Base-by-base conservation (phyloP, 23 red algal species). In the Agarophyton chilense region DNA sequence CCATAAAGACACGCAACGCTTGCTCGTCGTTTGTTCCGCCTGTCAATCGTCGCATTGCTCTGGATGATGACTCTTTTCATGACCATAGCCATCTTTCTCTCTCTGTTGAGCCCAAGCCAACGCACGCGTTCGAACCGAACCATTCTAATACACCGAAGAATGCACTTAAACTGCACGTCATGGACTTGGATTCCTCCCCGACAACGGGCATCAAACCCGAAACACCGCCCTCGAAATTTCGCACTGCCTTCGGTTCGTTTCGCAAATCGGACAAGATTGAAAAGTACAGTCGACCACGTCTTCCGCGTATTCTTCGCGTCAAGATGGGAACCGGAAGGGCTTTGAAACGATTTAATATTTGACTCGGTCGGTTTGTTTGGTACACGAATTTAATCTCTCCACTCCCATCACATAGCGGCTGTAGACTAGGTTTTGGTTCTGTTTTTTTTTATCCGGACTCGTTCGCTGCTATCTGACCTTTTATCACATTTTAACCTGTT, bases 301-400 rank as follows among this genome's bases (percentile, higher is more conserved):
- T 72, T 21, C 65, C 65, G 65, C 65, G 65, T 34, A 72, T 72
- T 72, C 65, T 72, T 72, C 65, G 65, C 65, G 65, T 72, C 65
- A 72, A 72, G 65, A 72, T 72, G 65, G 65, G 65, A 40, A 72
- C 16, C 10, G 65, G 65, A 9, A 32, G 65, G 14, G 35, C 65
- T 40, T 72, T 72, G 65, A 72, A 72, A 19, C 65, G 65, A n/a
- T 72, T 72, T 43, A 40, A 72, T n/a, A 72, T 72, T n/a, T 72
- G 65, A 72, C 4, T 14, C 56, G 56, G 2, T 61, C 22, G 31
- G 17, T 14, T 72, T 35, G 65, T 42, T 32, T 24, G 31, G 1
- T 6, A 72, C 28, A 42, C 17, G 13, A 22, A 1, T n/a, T 72
- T 43, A 2, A 1, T 72, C 11, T 72, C 24, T 72, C 7, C 31